These are phyloP conservation scores for Strigomonas culicis DNA, from an alignment of 208 protist species.

Conservation along the genomic window DNA sequence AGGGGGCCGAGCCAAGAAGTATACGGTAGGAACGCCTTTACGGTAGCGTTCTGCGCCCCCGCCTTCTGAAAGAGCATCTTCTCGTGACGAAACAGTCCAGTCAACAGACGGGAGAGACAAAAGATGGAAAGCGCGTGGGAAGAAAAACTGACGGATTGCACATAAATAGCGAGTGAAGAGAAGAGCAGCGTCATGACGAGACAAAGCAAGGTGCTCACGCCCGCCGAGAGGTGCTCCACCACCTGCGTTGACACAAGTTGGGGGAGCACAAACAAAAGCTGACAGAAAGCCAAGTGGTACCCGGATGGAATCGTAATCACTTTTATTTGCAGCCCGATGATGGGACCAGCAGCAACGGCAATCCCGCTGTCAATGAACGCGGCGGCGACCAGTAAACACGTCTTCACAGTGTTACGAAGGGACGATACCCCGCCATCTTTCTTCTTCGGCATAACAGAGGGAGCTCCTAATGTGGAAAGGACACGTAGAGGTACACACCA, in stretches of 20 bases:
- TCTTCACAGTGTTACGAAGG: no score
- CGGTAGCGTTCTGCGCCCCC: conserved; percentile 7
- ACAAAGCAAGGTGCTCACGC: conserved; percentile 24
- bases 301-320: conserved; percentile 32
- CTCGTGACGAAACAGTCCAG: conserved; percentile 52
- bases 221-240: conserved; percentile 33
- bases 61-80: conserved; percentile 32
- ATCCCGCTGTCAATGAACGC: conserved; percentile 34
- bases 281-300: conserved; percentile 23
- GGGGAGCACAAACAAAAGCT: conserved; percentile 55
- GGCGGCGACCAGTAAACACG: not conserved
- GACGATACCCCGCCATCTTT: no score
- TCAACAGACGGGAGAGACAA: conserved; percentile 41
- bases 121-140: conserved; percentile 39
- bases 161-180: conserved; percentile 21
- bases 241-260: conserved; percentile 44
- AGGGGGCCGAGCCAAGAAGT: conserved; percentile 22
- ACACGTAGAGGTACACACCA: no score
- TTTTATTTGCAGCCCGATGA: conserved; percentile 30
- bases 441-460: no score
- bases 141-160: conserved; percentile 30
- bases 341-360: conserved; percentile 19
- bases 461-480: no score
- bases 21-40: not conserved
- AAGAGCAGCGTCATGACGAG: conserved; percentile 35